phyloP scores from a whole-genome alignment of 768 basidiomycete species.

The Lactarius evosmus region DNA sequence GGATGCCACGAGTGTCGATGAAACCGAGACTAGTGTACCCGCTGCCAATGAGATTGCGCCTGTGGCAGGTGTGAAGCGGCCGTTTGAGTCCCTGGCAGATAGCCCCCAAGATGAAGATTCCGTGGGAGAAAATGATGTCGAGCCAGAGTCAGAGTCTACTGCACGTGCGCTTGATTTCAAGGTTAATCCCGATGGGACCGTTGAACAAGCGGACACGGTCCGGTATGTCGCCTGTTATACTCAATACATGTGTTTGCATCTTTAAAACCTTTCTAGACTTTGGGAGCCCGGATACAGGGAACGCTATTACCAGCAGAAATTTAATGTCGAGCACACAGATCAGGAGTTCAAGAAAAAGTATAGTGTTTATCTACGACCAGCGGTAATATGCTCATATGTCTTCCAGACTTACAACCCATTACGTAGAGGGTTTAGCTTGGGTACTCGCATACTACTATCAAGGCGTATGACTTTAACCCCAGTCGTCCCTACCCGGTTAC shows the following conservation, averaged over 20 bases:
- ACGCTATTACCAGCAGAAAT: constrained; percentile 93
- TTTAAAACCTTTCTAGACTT: constrained; percentile 48
- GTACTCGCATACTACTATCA: constrained; percentile 98
- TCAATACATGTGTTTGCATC: constrained; percentile 18
- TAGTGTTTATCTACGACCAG: constrained; percentile 29
- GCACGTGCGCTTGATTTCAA: constrained; percentile 55
- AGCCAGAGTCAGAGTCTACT: constrained; percentile 37
- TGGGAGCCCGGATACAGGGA: constrained; percentile 97
- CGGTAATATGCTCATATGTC: constrained; percentile 11
- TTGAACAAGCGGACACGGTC: constrained; percentile 91
- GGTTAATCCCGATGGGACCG: constrained; percentile 88
- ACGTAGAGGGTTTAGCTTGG: constrained; percentile 94
- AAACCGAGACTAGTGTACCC: constrained; percentile 9
- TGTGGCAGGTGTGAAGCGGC: constrained; percentile 43
- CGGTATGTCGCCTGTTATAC: constrained; percentile 53
- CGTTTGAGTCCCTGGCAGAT: constrained; percentile 36
- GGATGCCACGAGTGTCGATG: constrained; percentile 16
- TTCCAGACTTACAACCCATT: constrained; percentile 69
- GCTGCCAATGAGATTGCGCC: constrained; percentile 29
- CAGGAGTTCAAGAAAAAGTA: constrained; percentile 70
- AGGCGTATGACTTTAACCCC: constrained; percentile 57
- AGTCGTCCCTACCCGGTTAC: not conserved
- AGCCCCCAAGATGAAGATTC: constrained; percentile 11
- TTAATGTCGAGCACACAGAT: constrained; percentile 71
- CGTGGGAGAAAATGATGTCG: constrained; percentile 34